Conservation (phyloP, 2,329 filamentous ascomycete genomes). For the Tolypocladium tundrense region DNA sequence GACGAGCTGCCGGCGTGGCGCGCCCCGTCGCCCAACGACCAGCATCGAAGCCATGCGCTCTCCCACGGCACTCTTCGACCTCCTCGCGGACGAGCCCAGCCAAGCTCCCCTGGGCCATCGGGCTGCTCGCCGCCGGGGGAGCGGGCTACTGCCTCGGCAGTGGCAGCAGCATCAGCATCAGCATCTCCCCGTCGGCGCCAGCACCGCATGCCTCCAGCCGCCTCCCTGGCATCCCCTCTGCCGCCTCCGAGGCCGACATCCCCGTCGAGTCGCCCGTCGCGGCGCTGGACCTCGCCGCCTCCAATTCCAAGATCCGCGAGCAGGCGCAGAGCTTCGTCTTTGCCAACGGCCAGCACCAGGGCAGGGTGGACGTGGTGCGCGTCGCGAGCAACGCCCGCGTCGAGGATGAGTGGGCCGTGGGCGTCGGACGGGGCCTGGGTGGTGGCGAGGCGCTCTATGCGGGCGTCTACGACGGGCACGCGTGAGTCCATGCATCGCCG, state of each 20-base stretch:
- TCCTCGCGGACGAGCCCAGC: not conserved
- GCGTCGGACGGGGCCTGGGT: slow-evolving; percentile 18
- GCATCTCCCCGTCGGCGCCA: not conserved
- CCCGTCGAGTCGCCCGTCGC: slow-evolving; percentile 16
- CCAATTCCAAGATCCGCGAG: slow-evolving; percentile 19
- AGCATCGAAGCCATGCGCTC: not conserved
- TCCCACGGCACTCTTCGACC: not conserved
- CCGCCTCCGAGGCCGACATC: slow-evolving; percentile 11
- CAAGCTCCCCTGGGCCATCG: not conserved
- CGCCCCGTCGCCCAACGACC: not conserved
- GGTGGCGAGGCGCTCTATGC: slow-evolving; percentile 18
- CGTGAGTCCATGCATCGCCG: slow-evolving; percentile 18
- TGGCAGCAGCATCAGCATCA: not conserved
- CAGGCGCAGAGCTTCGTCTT: slow-evolving; percentile 20
- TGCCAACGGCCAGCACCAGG: slow-evolving; percentile 10
- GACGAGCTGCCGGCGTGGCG: not conserved
- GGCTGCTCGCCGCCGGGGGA: not conserved
- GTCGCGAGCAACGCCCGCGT: slow-evolving; percentile 24
- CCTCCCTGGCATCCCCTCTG: not conserved
- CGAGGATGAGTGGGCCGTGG: slow-evolving; percentile 25
- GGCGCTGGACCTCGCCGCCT: slow-evolving; percentile 13
- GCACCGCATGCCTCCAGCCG: not conserved
- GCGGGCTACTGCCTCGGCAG: not conserved
- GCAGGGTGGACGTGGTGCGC: slow-evolving; percentile 22
- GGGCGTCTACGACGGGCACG: slow-evolving; percentile 40